phyloP scores from a whole-genome alignment of 2,329 filamentous ascomycete species.

The Magnaporthiopsis rhizophila region DNA sequence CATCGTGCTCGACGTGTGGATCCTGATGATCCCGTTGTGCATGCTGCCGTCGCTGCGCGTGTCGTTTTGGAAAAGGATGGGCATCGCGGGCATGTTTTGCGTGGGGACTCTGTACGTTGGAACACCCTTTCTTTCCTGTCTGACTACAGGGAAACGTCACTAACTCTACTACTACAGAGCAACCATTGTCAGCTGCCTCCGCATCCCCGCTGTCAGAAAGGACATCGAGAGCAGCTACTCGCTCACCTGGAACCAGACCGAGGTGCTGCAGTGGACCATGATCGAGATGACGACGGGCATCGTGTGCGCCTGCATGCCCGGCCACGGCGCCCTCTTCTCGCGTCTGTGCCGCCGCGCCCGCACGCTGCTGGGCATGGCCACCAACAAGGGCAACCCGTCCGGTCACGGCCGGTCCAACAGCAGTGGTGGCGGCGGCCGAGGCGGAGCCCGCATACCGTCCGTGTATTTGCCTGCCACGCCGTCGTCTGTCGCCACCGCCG shows the following conservation, averaged over 20 bases:
- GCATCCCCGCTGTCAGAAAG: background rate
- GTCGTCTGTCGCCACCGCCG: too few relatives aligned
- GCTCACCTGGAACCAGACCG: constrained; percentile 3
- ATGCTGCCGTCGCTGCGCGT: background rate
- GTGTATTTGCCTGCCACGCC: background rate
- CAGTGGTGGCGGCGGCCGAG: background rate
- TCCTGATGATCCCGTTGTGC: constrained; percentile 3
- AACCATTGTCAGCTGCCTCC: background rate
- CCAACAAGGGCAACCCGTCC: background rate
- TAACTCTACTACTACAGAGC: background rate
- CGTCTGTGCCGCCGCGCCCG: background rate
- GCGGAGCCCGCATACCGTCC: background rate
- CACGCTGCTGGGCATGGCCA: background rate
- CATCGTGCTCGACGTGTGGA: constrained; percentile 6
- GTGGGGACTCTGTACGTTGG: background rate
- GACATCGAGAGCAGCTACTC: constrained; percentile 3
- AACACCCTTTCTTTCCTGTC: too few relatives aligned
- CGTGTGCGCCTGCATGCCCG: constrained; percentile 23
- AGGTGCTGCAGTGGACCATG: constrained; percentile 1
- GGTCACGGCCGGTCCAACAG: background rate
- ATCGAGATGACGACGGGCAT: constrained; percentile 22
- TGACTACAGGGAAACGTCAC: background rate
- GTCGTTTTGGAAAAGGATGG: constrained; percentile 1
- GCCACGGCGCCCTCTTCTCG: constrained; percentile 15
- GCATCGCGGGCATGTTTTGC: constrained; percentile 6